Evolutionary conservation across 2,329 filamentous ascomycete species (phyloP), one percentile per base, ranked within the genome.

Genomic region (Fusarium nelsonii): DNA sequence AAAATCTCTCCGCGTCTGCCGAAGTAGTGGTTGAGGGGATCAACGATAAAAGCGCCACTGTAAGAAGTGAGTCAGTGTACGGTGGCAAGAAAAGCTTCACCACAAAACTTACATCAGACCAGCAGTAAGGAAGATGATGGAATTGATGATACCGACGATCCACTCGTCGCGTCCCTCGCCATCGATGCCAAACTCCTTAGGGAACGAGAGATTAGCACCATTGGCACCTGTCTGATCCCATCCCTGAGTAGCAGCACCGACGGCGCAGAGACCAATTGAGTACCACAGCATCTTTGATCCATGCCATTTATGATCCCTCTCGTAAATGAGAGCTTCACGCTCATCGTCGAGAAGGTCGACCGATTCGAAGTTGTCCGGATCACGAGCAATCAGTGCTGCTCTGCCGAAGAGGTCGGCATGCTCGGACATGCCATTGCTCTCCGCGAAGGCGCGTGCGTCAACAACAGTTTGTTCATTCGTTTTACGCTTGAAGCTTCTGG

Each of bases 91-190:
- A 0, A n/a, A 3, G 4, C 2, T 4, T 5, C 1, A 3, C 4
- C 3, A 23, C 7, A 0, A 20, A 6, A 20, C 60, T 37, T 62
- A 63, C 60, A 65, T 65, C 28, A 65, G 3, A 48, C 80, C 84
- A 23, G 85, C 82, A 10, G 62, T 65, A 1, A 65, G 23, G 41
- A 65, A 65, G 7, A 65, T 65, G 36, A 65, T 65, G 7, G 62
- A 65, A 65, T 93, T 93, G 65, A 93, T 81, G 4, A 92, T 78
- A 44, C 91, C 91, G n/a, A 92, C 81, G 34, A 92, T 80, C 55
- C 84, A 74, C 34, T 73, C 76, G 46, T 81, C 79, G 3, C 67
- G 64, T 23, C 71, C 76, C 6, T 61, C 41, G 26, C 74, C 68
- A 14, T 69, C 78, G 50, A 81, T 80, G 3, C 80, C 80, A 78